phyloP scores from a whole-genome alignment of 2,329 filamentous ascomycete species.

The Colletotrichum sp. region DNA sequence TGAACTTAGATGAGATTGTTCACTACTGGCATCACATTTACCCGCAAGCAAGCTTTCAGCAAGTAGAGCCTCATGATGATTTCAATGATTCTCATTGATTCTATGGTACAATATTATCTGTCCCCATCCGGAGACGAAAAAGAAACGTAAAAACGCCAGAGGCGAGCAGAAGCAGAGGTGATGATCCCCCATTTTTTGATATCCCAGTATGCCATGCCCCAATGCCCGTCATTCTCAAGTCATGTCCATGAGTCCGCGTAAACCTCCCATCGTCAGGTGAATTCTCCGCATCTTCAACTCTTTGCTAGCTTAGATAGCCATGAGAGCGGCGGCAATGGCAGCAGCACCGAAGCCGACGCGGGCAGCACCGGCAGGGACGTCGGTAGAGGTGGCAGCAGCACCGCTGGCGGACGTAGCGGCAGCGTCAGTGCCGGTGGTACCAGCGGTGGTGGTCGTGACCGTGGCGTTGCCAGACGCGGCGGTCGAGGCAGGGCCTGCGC shows the following conservation, averaged over 20 bases:
- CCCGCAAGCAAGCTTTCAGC: not conserved
- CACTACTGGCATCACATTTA: not conserved
- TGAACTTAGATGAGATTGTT: fast-evolving
- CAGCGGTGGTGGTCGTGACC: not conserved
- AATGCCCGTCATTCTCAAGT: not conserved
- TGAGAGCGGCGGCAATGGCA: slow-evolving; percentile 12
- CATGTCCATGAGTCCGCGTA: not conserved
- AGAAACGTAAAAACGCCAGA: not conserved
- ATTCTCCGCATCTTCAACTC: too few relatives aligned
- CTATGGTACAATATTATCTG: not conserved
- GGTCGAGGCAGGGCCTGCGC: slow-evolving; percentile 5
- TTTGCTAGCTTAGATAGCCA: too few relatives aligned
- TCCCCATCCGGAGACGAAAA: not conserved
- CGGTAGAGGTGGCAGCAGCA: slow-evolving; percentile 3
- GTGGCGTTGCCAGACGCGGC: not conserved
- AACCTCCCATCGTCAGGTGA: not conserved
- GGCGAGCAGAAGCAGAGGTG: not conserved
- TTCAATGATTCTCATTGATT: not conserved
- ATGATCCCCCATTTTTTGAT: not conserved
- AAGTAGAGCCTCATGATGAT: fast-evolving
- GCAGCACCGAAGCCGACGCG: slow-evolving; percentile 5
- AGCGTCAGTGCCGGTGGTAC: not conserved
- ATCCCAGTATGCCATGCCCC: not conserved
- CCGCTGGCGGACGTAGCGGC: slow-evolving; percentile 51
- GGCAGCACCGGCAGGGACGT: slow-evolving; percentile 7